These are phyloP conservation scores for Sphaerulina vaccinii DNA, from an alignment of 2,329 filamentous ascomycete genomes.

Conservation along the genomic window DNA sequence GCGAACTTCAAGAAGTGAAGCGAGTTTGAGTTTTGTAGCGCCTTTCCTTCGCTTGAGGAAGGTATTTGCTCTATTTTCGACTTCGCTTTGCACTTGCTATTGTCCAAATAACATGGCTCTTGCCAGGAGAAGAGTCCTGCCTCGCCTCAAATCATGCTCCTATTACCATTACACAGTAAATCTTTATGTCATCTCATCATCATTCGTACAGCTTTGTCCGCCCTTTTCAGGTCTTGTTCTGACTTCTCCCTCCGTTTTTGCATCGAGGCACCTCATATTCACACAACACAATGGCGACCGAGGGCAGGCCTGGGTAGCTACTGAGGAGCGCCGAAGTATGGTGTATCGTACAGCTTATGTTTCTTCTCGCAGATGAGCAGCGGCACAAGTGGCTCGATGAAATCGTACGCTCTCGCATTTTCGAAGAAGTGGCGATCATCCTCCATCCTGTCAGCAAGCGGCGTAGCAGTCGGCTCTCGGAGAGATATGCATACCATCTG, in stretches of 20 bases:
- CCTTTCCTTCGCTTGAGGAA: no score
- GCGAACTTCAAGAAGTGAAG: conserved; percentile 10
- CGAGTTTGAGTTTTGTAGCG: no score
- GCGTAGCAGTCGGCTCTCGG: no score
- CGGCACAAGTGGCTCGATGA: conserved; percentile 14
- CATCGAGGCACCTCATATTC: not conserved
- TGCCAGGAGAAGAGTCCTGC: no score
- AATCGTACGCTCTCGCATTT: conserved; percentile 12
- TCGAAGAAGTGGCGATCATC: conserved; percentile 15
- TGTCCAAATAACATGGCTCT: no score
- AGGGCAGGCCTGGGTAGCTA: not conserved
- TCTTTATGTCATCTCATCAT: not conserved
- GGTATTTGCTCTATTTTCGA: no score
- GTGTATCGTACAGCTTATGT: conserved; percentile 1
- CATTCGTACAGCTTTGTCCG: not conserved
- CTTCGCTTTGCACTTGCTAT: no score
- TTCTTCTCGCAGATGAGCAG: conserved; percentile 8
- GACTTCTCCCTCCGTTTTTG: no score
- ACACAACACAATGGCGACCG: not conserved
- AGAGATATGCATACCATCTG: not conserved
- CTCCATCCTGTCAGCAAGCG: not conserved
- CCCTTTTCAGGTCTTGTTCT: no score
- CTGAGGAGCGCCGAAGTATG: conserved; percentile 8
- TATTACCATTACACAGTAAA: not conserved
- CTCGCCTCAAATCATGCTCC: no score